These are phyloP conservation scores for Prunus yedoensis DNA, from an alignment of 331 rosid genomes.

Conservation along the genomic window DNA sequence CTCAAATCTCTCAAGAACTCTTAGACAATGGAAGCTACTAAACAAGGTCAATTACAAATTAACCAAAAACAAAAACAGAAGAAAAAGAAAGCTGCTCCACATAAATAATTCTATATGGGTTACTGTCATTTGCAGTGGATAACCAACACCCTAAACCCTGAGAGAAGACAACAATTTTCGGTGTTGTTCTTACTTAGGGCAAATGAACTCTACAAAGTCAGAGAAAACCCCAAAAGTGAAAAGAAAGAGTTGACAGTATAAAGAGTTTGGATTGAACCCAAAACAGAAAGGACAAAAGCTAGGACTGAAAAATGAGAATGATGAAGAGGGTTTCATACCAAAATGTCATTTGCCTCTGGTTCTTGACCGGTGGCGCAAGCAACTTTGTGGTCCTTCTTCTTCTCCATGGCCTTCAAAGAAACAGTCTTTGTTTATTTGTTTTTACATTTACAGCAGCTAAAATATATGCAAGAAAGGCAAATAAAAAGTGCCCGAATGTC, in stretches of 20 bases:
- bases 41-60: not conserved
- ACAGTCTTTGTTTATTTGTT: too few species aligned
- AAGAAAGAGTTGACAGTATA: not conserved
- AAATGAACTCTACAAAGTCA: not conserved
- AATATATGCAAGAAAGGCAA: not conserved
- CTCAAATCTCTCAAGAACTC: not conserved
- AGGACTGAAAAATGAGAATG: not conserved
- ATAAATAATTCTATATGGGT: not conserved
- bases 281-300: too few species aligned
- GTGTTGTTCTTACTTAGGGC: not conserved
- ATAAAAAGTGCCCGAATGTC: constrained; percentile 1
- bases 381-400: constrained; percentile 23
- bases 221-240: constrained; percentile 1
- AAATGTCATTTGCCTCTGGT: constrained; percentile 24
- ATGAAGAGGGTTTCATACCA: constrained; percentile 25
- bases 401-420: too few species aligned
- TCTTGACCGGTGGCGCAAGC: constrained; percentile 32
- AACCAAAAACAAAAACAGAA: not conserved
- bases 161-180: not conserved
- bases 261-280: not conserved
- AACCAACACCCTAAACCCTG: not conserved
- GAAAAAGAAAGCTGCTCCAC: too few species aligned
- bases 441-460: not conserved
- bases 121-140: not conserved
- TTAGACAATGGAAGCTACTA: not conserved